Percentiles rank a stretch among this genome's conserved stretches.
These are phyloP conservation scores for Dactylellina haptotyla DNA, from an alignment of 2,329 filamentous ascomycete species.

Conservation along the genomic window DNA sequence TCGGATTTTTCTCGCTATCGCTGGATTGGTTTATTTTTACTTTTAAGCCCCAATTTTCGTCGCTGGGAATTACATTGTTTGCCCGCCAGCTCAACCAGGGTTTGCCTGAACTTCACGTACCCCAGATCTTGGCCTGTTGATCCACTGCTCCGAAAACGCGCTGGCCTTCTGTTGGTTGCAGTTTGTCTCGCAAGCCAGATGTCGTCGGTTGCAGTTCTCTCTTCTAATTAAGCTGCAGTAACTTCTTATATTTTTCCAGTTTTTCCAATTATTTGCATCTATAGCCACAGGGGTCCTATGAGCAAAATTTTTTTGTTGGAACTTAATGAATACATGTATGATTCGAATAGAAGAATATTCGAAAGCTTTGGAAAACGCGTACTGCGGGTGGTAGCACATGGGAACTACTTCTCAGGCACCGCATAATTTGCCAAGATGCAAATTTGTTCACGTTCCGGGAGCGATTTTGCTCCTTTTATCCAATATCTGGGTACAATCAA, in stretches of 20 bases:
- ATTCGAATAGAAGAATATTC: too few species aligned
- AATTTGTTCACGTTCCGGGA: constrained; percentile 21
- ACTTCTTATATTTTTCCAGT: constrained; percentile 4
- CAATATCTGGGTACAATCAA: constrained; percentile 17
- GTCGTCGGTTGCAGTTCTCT: too few species aligned
- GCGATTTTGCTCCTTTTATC: constrained; percentile 11
- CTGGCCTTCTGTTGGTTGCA: constrained; percentile 16
- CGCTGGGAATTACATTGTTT: not conserved
- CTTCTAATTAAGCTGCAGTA: constrained; percentile 20
- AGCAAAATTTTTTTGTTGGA: constrained; percentile 11
- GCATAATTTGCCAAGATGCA: constrained; percentile 37
- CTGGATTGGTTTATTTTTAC: not conserved
- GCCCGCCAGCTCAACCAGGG: not conserved
- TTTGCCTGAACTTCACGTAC: constrained; percentile 31
- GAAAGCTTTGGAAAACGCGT: too few species aligned
- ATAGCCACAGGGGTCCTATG: not conserved
- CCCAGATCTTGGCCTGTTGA: constrained; percentile 51
- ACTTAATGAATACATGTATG: too few species aligned
- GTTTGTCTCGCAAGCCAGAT: too few species aligned
- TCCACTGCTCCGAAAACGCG: constrained; percentile 40
- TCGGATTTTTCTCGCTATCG: too few species aligned
- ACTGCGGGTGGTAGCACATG: constrained; percentile 44
- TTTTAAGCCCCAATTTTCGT: not conserved
- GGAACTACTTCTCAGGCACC: not conserved
- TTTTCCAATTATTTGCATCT: constrained; percentile 6